Evolutionary conservation across 2,329 filamentous ascomycete genomes (phyloP), one percentile per base, ranked within the genome.

Genomic region (Sporothrix phasma): DNA sequence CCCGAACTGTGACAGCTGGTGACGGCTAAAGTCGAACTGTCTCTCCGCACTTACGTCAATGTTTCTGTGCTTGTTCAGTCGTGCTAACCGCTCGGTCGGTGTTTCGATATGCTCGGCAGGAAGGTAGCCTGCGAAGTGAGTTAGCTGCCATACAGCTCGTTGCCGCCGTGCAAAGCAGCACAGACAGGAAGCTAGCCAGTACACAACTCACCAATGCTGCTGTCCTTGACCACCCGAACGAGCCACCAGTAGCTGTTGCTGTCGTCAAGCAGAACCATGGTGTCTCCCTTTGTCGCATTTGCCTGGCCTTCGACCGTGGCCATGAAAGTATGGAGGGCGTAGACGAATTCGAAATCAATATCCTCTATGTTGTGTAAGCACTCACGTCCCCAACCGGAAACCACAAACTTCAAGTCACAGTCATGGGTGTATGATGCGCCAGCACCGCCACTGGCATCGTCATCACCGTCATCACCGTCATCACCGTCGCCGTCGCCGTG

Each of bases 191-290:
- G 41, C 1, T 37, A 19, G 3, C 19, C 5, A 43, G 13, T 13
- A 11, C n/a, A 19, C 17, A 46, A 70, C 78, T 64, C 74, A 86
- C 83, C 85, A 75, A 99, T 99, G 74, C 92, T 97, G 74, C 90
- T 95, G 76, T 99, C 94, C 76, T 97, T 97, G 62, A 97, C 92
- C 53, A 99, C 90, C 68, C 93, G 84, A 15, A 99, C 94, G 66
- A 99, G 84, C 94, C 94, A 99, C 94, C 94, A 99, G 76, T 99
- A 99, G 77, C 92, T 97, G 78, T 99, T 99, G 78, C 92, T 97
- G 72, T 99, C 94, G 72, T 99, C 94, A 24, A 99, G 84, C 68
- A 99, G 81, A 62, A 97, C 93, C 94, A 99, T 99, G 15, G 93
- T 97, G 73, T 99, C 94, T 61, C 94, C 94, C 77, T 99, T 99